Base-by-base conservation (phyloP, 1,284 basidiomycete species). In the Earliella scabrosa region DNA sequence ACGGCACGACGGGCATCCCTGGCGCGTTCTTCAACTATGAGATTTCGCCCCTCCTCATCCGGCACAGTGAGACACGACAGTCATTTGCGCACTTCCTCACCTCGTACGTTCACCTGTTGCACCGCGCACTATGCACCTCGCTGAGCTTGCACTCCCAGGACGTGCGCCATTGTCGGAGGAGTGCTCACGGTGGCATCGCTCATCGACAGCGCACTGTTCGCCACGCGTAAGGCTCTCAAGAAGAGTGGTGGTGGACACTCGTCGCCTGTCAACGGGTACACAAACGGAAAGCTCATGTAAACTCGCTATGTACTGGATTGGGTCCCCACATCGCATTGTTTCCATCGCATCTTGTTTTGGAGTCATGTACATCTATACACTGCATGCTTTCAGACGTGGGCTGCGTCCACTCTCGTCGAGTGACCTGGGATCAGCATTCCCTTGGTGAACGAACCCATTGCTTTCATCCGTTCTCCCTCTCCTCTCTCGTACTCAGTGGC, bases 61-160 rank as follows among this genome's bases (percentile, higher is more conserved):
- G 95, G 21, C 94, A 97, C 69, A 83, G 84, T n/a, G 95, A 97
- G 71, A 89, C 83, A 36, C 84, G 95, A 54, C 94, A 97, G 74
- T 93, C 93, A 1, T 96, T 99, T 71, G 95, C 96, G 6, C 97
- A 98, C 75, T 98, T 99, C 81, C 75, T 98, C 36, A 97, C 95
- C 34, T 97, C 94, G 91, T 95, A 65, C 71, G 93, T 83, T 10
- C 10, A 45, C 10, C 18, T 36, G 23, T n/a, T n/a, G n/a, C n/a
- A n/a, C n/a, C n/a, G n/a, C n/a, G n/a, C n/a, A n/a, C n/a, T n/a
- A n/a, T n/a, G n/a, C n/a, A n/a, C n/a, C n/a, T 24, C 21, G 13
- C 46, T 44, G 18, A 14, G n/a, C 20, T n/a, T 8, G 16, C 23
- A 10, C n/a, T 34, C 18, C 6, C 44, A 96, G 93, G 64, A 97